phyloP scores from a whole-genome alignment of 768 basidiomycete species.

The Filobasidium wieringae region DNA sequence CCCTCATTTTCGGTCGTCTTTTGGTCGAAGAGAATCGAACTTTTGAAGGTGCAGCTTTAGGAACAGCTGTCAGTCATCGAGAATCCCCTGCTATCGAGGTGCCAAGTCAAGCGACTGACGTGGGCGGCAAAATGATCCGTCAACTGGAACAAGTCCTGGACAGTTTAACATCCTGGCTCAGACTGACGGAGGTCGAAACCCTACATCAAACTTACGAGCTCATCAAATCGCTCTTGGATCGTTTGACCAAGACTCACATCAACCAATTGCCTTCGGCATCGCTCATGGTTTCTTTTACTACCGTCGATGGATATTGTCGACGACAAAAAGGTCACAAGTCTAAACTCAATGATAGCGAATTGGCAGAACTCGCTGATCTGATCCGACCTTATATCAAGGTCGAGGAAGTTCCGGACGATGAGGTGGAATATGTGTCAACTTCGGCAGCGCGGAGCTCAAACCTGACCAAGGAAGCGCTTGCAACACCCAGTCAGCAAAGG shows the following conservation, averaged over 20 bases:
- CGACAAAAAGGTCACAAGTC: slow-evolving; percentile 26
- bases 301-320: slow-evolving; percentile 42
- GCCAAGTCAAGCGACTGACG: slow-evolving; percentile 46
- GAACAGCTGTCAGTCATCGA: slow-evolving; percentile 23
- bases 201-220: slow-evolving; percentile 79
- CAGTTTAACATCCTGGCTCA: slow-evolving; percentile 74
- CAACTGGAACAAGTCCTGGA: slow-evolving; percentile 66
- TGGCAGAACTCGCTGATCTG: slow-evolving; percentile 56
- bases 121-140: slow-evolving; percentile 63
- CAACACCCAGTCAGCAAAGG: slow-evolving; percentile 3
- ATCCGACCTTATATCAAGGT: slow-evolving; percentile 48
- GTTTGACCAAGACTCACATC: slow-evolving; percentile 56
- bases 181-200: slow-evolving; percentile 59
- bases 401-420: slow-evolving; percentile 46
- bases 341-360: slow-evolving; percentile 41
- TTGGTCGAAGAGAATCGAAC: slow-evolving; percentile 68
- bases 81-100: slow-evolving; percentile 31
- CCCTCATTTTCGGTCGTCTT: slow-evolving; percentile 80
- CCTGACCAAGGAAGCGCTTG: not conserved
- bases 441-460: not conserved
- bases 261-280: slow-evolving; percentile 16
- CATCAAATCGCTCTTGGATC: slow-evolving; percentile 62
- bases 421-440: slow-evolving; percentile 46
- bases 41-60: slow-evolving; percentile 58
- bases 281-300: slow-evolving; percentile 4